Evolutionary conservation across 441 rosid species (phyloP), one percentile per base, ranked within the genome.

Genomic region (Daphne laureola): DNA sequence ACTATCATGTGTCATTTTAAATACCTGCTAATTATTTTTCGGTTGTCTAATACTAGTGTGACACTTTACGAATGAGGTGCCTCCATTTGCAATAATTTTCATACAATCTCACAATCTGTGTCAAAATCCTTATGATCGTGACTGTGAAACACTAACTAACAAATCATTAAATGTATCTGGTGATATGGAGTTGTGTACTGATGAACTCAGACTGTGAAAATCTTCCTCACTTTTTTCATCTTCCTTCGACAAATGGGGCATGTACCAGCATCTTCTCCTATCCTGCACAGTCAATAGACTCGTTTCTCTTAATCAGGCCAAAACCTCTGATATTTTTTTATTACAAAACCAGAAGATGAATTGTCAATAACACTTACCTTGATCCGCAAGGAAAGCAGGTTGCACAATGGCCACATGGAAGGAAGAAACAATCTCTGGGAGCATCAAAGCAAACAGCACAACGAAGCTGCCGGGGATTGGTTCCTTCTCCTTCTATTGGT

Each of bases 361-460:
- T 54, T 11, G 40, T 2, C 25, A 44, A 43, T 15, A 12, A 3
- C 4, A 31, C 14, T 43, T 75, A 76, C 89, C 89, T 79, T 53
- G 72, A 55, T 71, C 78, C 85, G 46, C 86, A 79, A 5, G 68
- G 59, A 59, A 71, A 79, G 66, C 89, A 82, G 21, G 83, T 62
- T 4, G 73, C 80, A 45, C 74, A 72, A 51, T 82, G 89, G 16
- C 83, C 86, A 38, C 89, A 82, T 4, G 89, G 89, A 49, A 82
- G 82, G 58, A 82, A 82, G 60, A 82, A 82, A 63, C 86, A 75
- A 35, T 79, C 80, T 47, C 78, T 73, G 1, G 69, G 70, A 15
- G 80, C 63, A 65, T 75, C 78, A 46, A 61, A 75, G 65, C 89
- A 82, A 49, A 77, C 68, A 2, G 63, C 73, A 44, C 78, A 72